phyloP scores from a whole-genome alignment of 192 early-diverging fungal genomes.

The Coemansia aciculifera region DNA sequence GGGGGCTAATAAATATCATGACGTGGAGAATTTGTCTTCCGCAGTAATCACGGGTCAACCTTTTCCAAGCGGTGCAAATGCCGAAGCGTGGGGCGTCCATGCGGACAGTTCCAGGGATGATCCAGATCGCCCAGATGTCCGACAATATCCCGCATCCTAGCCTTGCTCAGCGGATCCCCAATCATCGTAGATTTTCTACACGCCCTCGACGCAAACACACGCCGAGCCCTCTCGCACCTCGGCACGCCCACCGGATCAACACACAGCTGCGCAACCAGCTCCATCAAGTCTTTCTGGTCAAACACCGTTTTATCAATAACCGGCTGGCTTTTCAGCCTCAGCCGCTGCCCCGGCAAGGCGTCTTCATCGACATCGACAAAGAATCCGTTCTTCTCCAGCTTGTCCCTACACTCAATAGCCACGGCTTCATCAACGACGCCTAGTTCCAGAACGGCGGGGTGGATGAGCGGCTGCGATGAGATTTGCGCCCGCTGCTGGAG shows the following conservation, averaged over 20 bases:
- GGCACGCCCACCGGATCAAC: conserved; percentile 60
- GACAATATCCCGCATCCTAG: conserved; percentile 80
- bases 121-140: conserved; percentile 79
- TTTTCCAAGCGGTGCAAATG: conserved; percentile 64
- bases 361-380: conserved; percentile 64
- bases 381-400: conserved; percentile 80
- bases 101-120: conserved; percentile 98
- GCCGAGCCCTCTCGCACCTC: conserved; percentile 66
- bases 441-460: conserved; percentile 67
- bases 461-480: conserved; percentile 69
- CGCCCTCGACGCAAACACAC: conserved; percentile 86
- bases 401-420: conserved; percentile 69
- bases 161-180: conserved; percentile 70
- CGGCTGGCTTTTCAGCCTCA: conserved; percentile 73
- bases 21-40: not conserved
- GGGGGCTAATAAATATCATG: not conserved
- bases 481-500: conserved; percentile 66
- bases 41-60: not conserved
- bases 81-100: conserved; percentile 94
- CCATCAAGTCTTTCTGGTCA: conserved; percentile 58
- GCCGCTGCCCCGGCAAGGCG: conserved; percentile 57
- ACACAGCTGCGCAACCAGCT: conserved; percentile 38
- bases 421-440: conserved; percentile 77
- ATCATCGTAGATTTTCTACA: conserved; percentile 93
- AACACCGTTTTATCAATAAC: conserved; percentile 73